Conservation (phyloP, 768 basidiomycete genomes). For the Serpula lacrymans region DNA sequence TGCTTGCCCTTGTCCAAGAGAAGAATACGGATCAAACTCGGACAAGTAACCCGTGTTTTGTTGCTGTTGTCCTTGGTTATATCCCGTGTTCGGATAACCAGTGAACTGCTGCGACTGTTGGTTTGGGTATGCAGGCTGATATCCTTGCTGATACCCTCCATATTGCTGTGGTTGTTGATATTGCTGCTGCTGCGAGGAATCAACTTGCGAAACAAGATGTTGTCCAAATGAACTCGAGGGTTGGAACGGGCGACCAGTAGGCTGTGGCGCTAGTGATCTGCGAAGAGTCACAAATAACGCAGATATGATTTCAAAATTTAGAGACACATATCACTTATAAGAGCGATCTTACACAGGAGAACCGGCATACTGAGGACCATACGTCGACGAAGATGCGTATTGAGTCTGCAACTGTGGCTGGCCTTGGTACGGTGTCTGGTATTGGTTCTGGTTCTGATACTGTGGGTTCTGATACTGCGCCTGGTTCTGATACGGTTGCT, state of each 20-base stretch:
- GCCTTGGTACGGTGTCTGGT: constrained; percentile 11
- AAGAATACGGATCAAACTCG: constrained; percentile 40
- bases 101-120: constrained; percentile 23
- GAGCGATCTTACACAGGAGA: too few species aligned
- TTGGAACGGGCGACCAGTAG: constrained; percentile 38
- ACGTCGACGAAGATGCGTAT: constrained; percentile 19
- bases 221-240: constrained; percentile 57
- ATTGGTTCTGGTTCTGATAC: constrained; percentile 24
- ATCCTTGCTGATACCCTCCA: constrained; percentile 11
- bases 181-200: constrained; percentile 5
- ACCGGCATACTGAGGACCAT: constrained; percentile 18
- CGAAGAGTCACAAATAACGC: constrained; percentile 3
- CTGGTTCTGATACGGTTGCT: constrained; percentile 32
- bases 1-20: constrained; percentile 9
- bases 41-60: constrained; percentile 24
- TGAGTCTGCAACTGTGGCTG: constrained; percentile 18
- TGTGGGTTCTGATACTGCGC: constrained; percentile 28
- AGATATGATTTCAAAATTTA: too few species aligned
- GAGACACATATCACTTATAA: too few species aligned
- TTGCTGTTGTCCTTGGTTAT: constrained; percentile 16
- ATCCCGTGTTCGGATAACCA: constrained; percentile 27
- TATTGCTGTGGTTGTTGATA: constrained; percentile 13
- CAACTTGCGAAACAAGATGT: constrained; percentile 37
- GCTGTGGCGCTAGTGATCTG: constrained; percentile 28
- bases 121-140: constrained; percentile 21